Evolutionary conservation across 148 eudicot species (phyloP), one percentile per base, ranked within the genome.

Genomic region (Linanthus parryae): DNA sequence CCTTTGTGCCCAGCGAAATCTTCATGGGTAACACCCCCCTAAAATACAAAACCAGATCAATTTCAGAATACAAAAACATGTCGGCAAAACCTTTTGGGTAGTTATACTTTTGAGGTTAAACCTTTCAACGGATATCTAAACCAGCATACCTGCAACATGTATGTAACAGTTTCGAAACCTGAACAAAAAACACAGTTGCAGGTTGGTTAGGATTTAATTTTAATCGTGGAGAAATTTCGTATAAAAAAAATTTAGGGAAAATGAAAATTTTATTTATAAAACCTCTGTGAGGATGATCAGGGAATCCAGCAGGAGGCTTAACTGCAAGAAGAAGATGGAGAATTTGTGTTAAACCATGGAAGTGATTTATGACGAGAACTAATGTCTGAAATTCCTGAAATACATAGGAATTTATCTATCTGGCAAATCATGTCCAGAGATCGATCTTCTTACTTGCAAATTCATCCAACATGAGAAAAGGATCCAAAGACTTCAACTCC

Each of bases 261-360:
- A n/a, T n/a, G n/a, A n/a, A n/a, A n/a, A n/a, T n/a, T n/a, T n/a
- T n/a, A n/a, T 21, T 12, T 24, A 53, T n/a, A 20, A 22, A 22
- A 90, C 97, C 97, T 83, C 97, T 68, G 54, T 91, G 98, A 18
- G 98, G 95, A 59, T 91, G 98, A 59, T 91, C 98, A 23, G 98
- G 95, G 66, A 91, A 91, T 52, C 98, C 98, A 81, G 87, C 95
- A 21, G 98, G 98, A 24, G 73, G 70, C 48, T 94, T 47, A 65
- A 86, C 98, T 91, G 94, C 56, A 78, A 44, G 8, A 47, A 38
- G 7, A 22, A 52, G n/a, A 41, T 50, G 14, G 24, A n/a, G 24
- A 2, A 25, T 26, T 44, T 29, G 18, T n/a, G 36, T n/a, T 2
- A 38, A 5, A 36, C 23, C 23, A 44, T n/a, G n/a, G n/a, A n/a